Evolutionary conservation across 495 filamentous ascomycete species (phyloP).

Genomic region (Xylaria bambusicola): DNA sequence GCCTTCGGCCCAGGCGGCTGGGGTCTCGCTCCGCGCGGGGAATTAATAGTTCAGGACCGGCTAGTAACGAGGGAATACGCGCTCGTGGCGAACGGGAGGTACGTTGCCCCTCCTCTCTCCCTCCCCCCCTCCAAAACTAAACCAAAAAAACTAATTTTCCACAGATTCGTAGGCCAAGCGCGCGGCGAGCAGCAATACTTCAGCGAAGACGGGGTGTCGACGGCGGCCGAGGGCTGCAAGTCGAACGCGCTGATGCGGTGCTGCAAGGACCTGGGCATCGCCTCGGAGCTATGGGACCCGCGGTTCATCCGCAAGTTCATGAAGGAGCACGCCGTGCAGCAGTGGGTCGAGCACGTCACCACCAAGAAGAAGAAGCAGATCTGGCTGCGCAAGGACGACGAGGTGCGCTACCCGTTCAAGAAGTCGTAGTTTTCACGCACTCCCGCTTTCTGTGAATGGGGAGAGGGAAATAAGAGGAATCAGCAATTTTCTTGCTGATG

Average conservation of each 20-base stretch:
- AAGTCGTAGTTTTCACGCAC: slow-evolving; percentile 48
- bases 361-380: slow-evolving; percentile 89
- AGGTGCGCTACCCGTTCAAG: slow-evolving; percentile 78
- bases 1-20: slow-evolving; percentile 96
- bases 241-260: slow-evolving; percentile 95
- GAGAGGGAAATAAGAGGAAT: too few species aligned
- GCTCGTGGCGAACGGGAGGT: slow-evolving; percentile 87
- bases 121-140: background rate
- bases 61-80: slow-evolving; percentile 94
- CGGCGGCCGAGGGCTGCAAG: slow-evolving; percentile 94
- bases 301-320: slow-evolving; percentile 78
- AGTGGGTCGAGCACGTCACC: slow-evolving; percentile 65
- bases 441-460: too few species aligned
- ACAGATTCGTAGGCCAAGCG: slow-evolving; percentile 84
- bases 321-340: slow-evolving; percentile 63
- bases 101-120: slow-evolving; percentile 39
- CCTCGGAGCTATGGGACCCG: slow-evolving; percentile 95
- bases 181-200: slow-evolving; percentile 97
- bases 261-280: slow-evolving; percentile 96
- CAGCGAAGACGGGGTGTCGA: slow-evolving; percentile 88
- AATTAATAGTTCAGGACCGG: slow-evolving; percentile 86
- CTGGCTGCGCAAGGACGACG: slow-evolving; percentile 83
- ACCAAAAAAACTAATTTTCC: too few species aligned
- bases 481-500: too few species aligned
- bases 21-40: slow-evolving; percentile 88